phyloP scores from a whole-genome alignment of 148 eudicot species.

The Camellia sinensis region DNA sequence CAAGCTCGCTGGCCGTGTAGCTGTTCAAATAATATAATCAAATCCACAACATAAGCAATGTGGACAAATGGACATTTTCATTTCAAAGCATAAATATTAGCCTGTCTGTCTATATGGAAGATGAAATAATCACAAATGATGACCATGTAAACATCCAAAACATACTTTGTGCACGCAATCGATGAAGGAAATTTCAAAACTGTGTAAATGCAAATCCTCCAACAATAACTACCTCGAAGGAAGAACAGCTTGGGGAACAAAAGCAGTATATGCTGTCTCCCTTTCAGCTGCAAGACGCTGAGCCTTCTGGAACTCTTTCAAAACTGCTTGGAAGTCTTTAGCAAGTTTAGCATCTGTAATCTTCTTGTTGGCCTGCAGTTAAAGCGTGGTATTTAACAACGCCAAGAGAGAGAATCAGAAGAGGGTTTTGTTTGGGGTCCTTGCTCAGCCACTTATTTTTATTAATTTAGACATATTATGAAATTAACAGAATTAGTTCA shows the following conservation, averaged over 20 bases:
- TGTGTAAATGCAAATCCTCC: not conserved
- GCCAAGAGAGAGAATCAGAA: not conserved
- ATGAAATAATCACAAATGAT: not conserved
- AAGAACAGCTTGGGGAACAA: conserved; percentile 30
- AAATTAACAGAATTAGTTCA: not conserved
- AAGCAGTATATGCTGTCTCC: conserved; percentile 34
- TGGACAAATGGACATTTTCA: not conserved
- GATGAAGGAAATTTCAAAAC: not conserved
- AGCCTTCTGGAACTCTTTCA: conserved; percentile 41
- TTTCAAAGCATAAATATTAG: not conserved
- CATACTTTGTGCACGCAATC: not conserved
- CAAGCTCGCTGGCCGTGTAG: conserved; percentile 21
- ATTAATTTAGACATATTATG: not conserved
- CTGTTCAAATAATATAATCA: conserved; percentile 10
- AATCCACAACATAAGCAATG: conserved; percentile 3
- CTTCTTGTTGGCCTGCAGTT: conserved; percentile 34
- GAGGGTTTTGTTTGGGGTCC: not conserved
- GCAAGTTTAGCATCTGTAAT: conserved; percentile 41
- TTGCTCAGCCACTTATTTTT: not conserved
- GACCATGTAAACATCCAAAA: not conserved
- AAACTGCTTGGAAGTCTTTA: conserved; percentile 38
- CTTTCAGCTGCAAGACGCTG: conserved; percentile 41
- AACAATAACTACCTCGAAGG: conserved; percentile 23
- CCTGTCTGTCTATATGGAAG: not conserved
- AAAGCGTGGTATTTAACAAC: not conserved